Conservation (phyloP, 108 stramenopile species). For the Nitzschia putrida region DNA sequence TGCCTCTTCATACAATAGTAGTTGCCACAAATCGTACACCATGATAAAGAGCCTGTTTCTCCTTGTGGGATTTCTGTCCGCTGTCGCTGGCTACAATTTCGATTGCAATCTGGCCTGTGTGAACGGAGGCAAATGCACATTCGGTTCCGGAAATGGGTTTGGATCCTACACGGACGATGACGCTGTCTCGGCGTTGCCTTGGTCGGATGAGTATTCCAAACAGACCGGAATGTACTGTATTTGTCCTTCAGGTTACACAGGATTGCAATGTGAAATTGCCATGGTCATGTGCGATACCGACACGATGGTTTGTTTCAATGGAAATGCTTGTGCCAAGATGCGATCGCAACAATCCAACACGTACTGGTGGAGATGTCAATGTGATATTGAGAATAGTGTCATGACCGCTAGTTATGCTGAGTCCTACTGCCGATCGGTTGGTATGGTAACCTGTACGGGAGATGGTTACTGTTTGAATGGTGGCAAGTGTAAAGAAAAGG, state of each 20-base stretch:
- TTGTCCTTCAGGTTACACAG: conserved; percentile 56
- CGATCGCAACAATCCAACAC: conserved; percentile 7
- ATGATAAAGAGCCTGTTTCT: too few relatives aligned
- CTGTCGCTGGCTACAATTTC: conserved; percentile 25
- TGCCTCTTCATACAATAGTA: too few relatives aligned
- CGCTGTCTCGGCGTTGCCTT: conserved; percentile 12
- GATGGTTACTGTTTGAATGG: conserved; percentile 31
- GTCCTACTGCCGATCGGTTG: conserved; percentile 27
- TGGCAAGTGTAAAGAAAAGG: conserved; percentile 16
- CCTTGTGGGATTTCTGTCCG: not conserved
- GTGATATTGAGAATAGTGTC: conserved; percentile 16
- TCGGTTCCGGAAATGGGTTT: conserved; percentile 35
- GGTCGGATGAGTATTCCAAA: conserved; percentile 16
- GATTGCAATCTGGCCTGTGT: conserved; percentile 39
- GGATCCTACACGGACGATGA: conserved; percentile 31
- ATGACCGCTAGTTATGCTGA: conserved; percentile 17
- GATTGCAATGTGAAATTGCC: conserved; percentile 61
- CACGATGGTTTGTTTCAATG: conserved; percentile 53
- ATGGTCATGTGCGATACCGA: conserved; percentile 42
- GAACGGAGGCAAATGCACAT: conserved; percentile 31
- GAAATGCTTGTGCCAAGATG: conserved; percentile 37
- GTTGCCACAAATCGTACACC: too few relatives aligned
- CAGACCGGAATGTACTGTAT: conserved; percentile 62
- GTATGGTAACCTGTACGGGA: conserved; percentile 21
- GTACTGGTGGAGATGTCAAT: conserved; percentile 38